These are phyloP conservation scores for Lachancea quebecensis DNA, from an alignment of 805 yeast genomes.

Conservation along the genomic window DNA sequence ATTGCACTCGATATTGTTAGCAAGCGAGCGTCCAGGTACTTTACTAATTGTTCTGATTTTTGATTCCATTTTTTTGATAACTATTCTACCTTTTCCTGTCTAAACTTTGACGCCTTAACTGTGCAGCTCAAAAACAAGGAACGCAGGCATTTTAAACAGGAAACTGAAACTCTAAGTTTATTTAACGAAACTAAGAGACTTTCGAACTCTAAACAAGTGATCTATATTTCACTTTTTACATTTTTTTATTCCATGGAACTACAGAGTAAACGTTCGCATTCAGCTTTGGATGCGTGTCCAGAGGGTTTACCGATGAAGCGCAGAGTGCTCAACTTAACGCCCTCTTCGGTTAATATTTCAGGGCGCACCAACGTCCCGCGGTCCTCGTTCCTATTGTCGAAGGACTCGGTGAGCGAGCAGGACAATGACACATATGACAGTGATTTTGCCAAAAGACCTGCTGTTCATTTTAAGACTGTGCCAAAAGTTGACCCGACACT, in stretches of 20 bases:
- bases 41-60: not conserved
- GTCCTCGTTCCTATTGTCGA: slow-evolving; percentile 1
- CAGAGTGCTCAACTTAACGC: not conserved
- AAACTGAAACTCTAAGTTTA: too few species aligned
- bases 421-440: not conserved
- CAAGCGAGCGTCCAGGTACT: too few species aligned
- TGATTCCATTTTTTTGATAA: not conserved
- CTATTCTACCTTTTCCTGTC: not conserved
- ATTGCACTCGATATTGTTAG: too few species aligned
- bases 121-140: slow-evolving; percentile 21
- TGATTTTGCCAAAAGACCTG: slow-evolving; percentile 4
- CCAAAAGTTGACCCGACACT: slow-evolving; percentile 4
- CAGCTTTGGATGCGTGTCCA: slow-evolving; percentile 8
- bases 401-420: slow-evolving; percentile 1
- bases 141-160: not conserved
- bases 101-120: slow-evolving; percentile 26
- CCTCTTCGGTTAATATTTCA: not conserved
- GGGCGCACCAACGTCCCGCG: slow-evolving; percentile 5
- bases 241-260: slow-evolving; percentile 14
- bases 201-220: too few species aligned
- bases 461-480: slow-evolving; percentile 5
- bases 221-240: not conserved
- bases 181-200: too few species aligned
- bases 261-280: slow-evolving; percentile 18
- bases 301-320: slow-evolving; percentile 3